A percentile compares a stretch with the other conserved stretches of the same genome.
These are phyloP conservation scores for Colletotrichum horii DNA, from an alignment of 2,329 filamentous ascomycete species.

Conservation along the genomic window DNA sequence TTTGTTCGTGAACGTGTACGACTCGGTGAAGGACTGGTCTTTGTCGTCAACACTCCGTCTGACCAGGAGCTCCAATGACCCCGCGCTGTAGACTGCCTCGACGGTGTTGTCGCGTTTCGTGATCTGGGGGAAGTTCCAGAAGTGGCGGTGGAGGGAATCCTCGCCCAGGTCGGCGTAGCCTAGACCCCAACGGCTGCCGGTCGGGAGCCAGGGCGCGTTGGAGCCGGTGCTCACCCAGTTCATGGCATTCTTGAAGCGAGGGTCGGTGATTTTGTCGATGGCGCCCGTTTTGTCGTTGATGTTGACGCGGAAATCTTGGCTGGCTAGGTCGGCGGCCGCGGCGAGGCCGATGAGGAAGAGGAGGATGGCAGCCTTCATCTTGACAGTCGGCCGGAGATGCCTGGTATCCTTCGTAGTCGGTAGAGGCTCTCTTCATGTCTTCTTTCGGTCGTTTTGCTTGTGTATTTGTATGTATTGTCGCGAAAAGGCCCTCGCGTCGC, in stretches of 20 bases:
- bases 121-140: conserved; percentile 3
- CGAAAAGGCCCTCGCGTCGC: background rate
- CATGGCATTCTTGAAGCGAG: background rate
- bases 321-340: background rate
- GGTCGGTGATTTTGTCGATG: background rate
- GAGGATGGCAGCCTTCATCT: background rate
- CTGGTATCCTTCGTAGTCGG: background rate
- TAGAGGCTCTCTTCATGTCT: background rate
- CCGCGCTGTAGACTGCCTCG: background rate
- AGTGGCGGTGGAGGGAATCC: background rate
- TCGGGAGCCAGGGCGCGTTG: conserved; percentile 12
- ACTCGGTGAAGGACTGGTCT: background rate
- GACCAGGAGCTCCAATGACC: background rate
- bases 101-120: background rate
- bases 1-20: conserved; percentile 13
- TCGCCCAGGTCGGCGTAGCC: conserved; percentile 8
- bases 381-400: background rate
- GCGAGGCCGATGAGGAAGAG: background rate
- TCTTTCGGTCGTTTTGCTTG: background rate
- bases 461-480: background rate
- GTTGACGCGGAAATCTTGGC: conserved; percentile 1
- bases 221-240: conserved; percentile 13
- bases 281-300: conserved; percentile 2
- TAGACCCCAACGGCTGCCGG: conserved; percentile 13
- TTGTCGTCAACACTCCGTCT: background rate